These are phyloP conservation scores for Tricholoma sp. DNA, from an alignment of 768 basidiomycete genomes.

Conservation along the genomic window DNA sequence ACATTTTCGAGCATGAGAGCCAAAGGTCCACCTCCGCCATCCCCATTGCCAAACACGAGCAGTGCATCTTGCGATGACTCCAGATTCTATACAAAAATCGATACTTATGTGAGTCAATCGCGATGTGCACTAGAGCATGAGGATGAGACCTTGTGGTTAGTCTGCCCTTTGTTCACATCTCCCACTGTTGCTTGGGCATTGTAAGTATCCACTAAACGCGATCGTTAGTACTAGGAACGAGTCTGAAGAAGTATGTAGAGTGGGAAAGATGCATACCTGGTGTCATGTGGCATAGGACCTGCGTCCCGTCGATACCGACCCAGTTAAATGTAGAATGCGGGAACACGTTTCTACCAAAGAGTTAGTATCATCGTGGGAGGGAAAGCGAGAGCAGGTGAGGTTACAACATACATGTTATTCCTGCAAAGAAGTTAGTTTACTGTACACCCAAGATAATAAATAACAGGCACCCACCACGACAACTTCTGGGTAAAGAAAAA, in stretches of 20 bases:
- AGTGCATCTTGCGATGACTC: constrained; percentile 76
- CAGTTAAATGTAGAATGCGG: no score
- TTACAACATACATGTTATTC: no score
- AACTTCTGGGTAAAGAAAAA: no score
- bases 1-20: constrained; percentile 98
- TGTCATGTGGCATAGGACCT: constrained; percentile 91
- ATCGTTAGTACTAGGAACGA: background rate
- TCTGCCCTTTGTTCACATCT: constrained; percentile 80
- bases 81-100: constrained; percentile 48
- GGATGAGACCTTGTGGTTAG: constrained; percentile 74
- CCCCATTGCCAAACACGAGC: constrained; percentile 95
- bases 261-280: constrained; percentile 38
- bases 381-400: no score
- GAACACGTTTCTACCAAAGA: constrained; percentile 59
- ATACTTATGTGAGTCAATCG: background rate
- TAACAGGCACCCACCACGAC: no score
- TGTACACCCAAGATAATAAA: no score
- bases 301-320: constrained; percentile 91
- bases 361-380: no score
- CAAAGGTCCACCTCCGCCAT: constrained; percentile 90
- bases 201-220: constrained; percentile 64
- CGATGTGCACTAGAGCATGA: background rate
- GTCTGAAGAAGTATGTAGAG: no score
- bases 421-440: no score
- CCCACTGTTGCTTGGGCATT: constrained; percentile 82